Base-by-base conservation (phyloP, 2,329 filamentous ascomycete species). In the Phoma sp. region DNA sequence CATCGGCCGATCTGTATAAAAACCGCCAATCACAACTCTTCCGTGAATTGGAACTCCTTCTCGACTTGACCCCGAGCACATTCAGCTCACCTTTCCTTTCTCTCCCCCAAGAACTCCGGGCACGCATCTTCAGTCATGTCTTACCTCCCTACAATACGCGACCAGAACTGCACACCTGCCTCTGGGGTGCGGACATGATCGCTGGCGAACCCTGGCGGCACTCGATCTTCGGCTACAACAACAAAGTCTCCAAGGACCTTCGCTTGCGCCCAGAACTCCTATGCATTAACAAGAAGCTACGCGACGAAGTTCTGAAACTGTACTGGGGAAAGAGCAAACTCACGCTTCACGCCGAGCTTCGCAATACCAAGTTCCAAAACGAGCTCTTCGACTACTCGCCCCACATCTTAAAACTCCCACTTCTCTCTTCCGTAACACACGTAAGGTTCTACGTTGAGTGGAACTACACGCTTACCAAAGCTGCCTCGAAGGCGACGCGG, bases 391-490 rank as follows among this genome's bases (percentile, higher is more conserved):
- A 71, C 19, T 74, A 68, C 57, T 71, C 68, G 0, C 72, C 72
- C 4, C 72, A 75, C 27, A 67, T 75, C n/a, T 40, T 72, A 15
- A 50, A 63, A 25, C 55, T 75, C 2, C 64, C 66, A 0, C 69
- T 74, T 60, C 56, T 74, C 17, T 57, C 65, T 29, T 61, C 64
- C 19, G 60, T 71, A 13, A 69, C 67, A 1, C 69, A 72, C 33
- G 63, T 72, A 8, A 61, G 70, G 4, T 70, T 75, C 50, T 75
- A 74, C 47, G 65, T 74, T 1, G 70, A 74, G 47, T 75, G 71
- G 71, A 71, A 74, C 32, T 74, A 72, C 55, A 68, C 63, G 6
- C 58, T 67, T 32, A 60, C 63, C 21, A 67, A 62, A 29, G 61
- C 64, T 12, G 66, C 64, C 8, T 43, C 43, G 12, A 57, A 59